Evolutionary conservation across 1,139 yeast genomes (phyloP).

Genomic region (Blastobotrys elegans): DNA sequence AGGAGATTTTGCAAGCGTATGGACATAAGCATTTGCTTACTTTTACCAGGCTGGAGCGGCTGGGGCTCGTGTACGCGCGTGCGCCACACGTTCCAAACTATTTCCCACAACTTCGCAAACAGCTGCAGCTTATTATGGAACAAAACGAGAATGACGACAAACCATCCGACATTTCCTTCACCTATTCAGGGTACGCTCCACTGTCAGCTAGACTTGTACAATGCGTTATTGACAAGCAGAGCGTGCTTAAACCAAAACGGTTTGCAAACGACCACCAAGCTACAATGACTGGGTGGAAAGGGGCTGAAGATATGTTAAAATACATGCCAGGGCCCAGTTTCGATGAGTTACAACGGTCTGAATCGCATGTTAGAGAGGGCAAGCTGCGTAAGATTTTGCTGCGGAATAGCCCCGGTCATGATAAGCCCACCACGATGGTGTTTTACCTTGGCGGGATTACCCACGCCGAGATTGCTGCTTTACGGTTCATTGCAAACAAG

Average conservation of each 20-base stretch:
- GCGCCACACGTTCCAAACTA: conserved; percentile 33
- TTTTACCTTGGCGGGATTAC: conserved; percentile 78
- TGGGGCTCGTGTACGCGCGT: conserved; percentile 36
- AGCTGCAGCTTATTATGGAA: conserved; percentile 30
- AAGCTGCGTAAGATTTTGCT: conserved; percentile 34
- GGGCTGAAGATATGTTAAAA: conserved; percentile 33
- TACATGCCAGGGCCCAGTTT: conserved; percentile 35
- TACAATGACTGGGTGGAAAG: conserved; percentile 31
- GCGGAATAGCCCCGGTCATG: conserved; percentile 28
- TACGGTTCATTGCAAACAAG: conserved; percentile 49
- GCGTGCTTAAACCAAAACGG: conserved; percentile 24
- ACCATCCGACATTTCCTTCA: conserved; percentile 33
- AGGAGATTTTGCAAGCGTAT: conserved; percentile 50
- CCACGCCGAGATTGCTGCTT: conserved; percentile 65
- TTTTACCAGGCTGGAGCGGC: conserved; percentile 38
- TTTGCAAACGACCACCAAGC: conserved; percentile 9
- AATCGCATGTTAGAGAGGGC: conserved; percentile 30
- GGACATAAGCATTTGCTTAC: conserved; percentile 49
- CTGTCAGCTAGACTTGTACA: conserved; percentile 41
- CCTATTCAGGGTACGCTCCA: conserved; percentile 47
- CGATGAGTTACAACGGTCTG: conserved; percentile 34
- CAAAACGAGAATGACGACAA: conserved; percentile 27
- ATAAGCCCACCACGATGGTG: conserved; percentile 37
- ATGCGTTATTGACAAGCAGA: conserved; percentile 33
- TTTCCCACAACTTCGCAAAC: conserved; percentile 26